Conservation (phyloP, 1,284 basidiomycete species). For the Meira miltonrushii region DNA sequence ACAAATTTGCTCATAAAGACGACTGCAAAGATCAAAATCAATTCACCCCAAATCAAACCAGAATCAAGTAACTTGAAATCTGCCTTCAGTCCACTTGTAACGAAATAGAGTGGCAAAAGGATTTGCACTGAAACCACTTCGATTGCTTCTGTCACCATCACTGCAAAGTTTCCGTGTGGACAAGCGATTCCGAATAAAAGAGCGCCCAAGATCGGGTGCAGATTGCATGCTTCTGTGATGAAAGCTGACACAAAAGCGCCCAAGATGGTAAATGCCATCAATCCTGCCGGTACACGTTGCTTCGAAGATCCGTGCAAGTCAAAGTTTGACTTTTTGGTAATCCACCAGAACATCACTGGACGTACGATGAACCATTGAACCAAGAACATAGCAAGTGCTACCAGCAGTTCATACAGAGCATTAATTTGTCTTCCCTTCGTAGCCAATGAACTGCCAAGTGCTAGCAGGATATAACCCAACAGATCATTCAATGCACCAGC, state of each 20-base stretch:
- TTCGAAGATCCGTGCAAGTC: constrained; percentile 22
- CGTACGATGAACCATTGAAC: constrained; percentile 29
- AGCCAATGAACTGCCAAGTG: constrained; percentile 24
- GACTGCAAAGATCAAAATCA: constrained; percentile 25
- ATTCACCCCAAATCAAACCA: constrained; percentile 29
- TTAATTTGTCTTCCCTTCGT: constrained; percentile 28
- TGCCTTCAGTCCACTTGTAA: constrained; percentile 26
- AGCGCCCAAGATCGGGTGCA: constrained; percentile 35
- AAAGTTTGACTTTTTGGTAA: constrained; percentile 20
- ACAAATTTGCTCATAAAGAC: constrained; percentile 35
- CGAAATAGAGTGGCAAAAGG: constrained; percentile 34
- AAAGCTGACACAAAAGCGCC: constrained; percentile 30
- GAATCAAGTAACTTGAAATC: constrained; percentile 31
- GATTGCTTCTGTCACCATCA: constrained; percentile 32
- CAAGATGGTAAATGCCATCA: constrained; percentile 23
- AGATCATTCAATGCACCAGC: constrained; percentile 34
- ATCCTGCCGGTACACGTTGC: constrained; percentile 23
- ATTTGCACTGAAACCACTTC: constrained; percentile 28
- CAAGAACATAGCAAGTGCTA: constrained; percentile 23
- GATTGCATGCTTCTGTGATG: constrained; percentile 28
- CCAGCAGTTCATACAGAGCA: constrained; percentile 32
- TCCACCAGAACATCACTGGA: constrained; percentile 23
- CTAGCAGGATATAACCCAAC: constrained; percentile 35
- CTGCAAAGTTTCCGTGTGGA: constrained; percentile 31
- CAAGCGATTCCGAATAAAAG: constrained; percentile 30